phyloP scores from a whole-genome alignment of 371 early-diverging fungal genomes.

The Apophysomyces ossiformis region DNA sequence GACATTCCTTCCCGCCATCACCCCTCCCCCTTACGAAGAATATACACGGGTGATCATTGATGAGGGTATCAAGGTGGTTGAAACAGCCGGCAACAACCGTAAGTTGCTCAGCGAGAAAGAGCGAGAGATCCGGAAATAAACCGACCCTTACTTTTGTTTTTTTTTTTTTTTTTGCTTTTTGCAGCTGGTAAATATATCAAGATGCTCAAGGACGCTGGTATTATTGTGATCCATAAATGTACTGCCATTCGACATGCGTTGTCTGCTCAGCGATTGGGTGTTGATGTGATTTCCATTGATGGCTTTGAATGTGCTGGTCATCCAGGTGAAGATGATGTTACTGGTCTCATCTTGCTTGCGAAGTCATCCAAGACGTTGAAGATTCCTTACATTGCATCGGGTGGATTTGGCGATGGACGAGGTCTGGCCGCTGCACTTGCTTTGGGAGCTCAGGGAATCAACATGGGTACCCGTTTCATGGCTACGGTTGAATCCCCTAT shows the following conservation, averaged over 20 bases:
- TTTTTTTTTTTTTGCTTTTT: too few species aligned
- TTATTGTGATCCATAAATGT: slow-evolving; percentile 79
- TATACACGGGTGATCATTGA: slow-evolving; percentile 78
- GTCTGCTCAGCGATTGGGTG: slow-evolving; percentile 66
- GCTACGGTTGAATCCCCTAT: slow-evolving; percentile 77
- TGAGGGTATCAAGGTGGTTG: slow-evolving; percentile 81
- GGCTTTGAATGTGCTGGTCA: slow-evolving; percentile 88
- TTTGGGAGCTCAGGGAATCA: slow-evolving; percentile 74
- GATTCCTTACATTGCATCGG: slow-evolving; percentile 78
- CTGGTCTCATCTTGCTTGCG: slow-evolving; percentile 74
- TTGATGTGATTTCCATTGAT: slow-evolving; percentile 73
- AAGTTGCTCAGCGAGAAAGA: slow-evolving; percentile 27
- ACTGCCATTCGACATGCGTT: slow-evolving; percentile 78
- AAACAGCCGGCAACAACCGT: slow-evolving; percentile 71
- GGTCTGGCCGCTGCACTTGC: slow-evolving; percentile 75
- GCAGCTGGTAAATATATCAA: slow-evolving; percentile 71
- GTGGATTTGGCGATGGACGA: slow-evolving; percentile 78
- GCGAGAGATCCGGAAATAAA: not conserved
- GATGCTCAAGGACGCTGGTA: slow-evolving; percentile 77
- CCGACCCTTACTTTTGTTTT: too few species aligned
- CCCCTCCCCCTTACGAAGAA: slow-evolving; percentile 80
- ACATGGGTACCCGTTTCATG: slow-evolving; percentile 88
- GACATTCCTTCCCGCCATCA: slow-evolving; percentile 67
- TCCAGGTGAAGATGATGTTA: slow-evolving; percentile 84
- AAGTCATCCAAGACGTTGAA: slow-evolving; percentile 67